Evolutionary conservation across 805 yeast species (phyloP).

Genomic region (Soucietia sequanensis): DNA sequence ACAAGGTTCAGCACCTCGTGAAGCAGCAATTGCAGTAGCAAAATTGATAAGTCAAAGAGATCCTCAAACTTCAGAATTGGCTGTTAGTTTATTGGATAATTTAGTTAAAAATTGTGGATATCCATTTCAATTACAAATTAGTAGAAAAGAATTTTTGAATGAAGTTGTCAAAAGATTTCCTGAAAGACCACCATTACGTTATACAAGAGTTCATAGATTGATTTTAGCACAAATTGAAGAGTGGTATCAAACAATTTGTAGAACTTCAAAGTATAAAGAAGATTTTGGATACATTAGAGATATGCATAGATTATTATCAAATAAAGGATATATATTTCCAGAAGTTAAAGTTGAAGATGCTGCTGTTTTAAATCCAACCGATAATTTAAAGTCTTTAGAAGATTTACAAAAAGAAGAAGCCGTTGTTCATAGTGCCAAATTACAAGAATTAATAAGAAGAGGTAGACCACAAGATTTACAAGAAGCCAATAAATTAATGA

Average conservation of each 20-base stretch:
- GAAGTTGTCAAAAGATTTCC: slow-evolving; percentile 93
- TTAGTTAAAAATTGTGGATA: slow-evolving; percentile 97
- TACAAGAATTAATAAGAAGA: slow-evolving; percentile 91
- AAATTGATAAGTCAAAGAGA: slow-evolving; percentile 79
- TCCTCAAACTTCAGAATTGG: slow-evolving; percentile 80
- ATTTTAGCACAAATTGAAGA: slow-evolving; percentile 91
- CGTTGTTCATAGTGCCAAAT: slow-evolving; percentile 88
- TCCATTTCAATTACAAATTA: slow-evolving; percentile 92
- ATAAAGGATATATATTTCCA: slow-evolving; percentile 93
- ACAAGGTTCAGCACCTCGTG: slow-evolving; percentile 87
- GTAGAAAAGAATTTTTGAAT: slow-evolving; percentile 91
- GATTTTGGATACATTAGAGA: slow-evolving; percentile 91
- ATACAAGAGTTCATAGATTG: slow-evolving; percentile 78
- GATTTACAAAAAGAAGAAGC: slow-evolving; percentile 93
- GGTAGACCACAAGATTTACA: slow-evolving; percentile 94
- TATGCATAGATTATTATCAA: slow-evolving; percentile 87
- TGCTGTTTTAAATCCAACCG: slow-evolving; percentile 89
- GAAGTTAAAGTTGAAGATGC: slow-evolving; percentile 87
- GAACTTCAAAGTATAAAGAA: slow-evolving; percentile 83
- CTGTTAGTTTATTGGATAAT: slow-evolving; percentile 80
- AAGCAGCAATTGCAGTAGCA: slow-evolving; percentile 86
- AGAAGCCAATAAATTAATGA: slow-evolving; percentile 96
- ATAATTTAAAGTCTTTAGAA: slow-evolving; percentile 79
- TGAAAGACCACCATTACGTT: slow-evolving; percentile 86
- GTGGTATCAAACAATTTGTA: slow-evolving; percentile 95